Percentiles rank a stretch among this genome's conserved stretches.
phyloP scores from a whole-genome alignment of 1,284 basidiomycete species.

The Gymnopus androsaceus region DNA sequence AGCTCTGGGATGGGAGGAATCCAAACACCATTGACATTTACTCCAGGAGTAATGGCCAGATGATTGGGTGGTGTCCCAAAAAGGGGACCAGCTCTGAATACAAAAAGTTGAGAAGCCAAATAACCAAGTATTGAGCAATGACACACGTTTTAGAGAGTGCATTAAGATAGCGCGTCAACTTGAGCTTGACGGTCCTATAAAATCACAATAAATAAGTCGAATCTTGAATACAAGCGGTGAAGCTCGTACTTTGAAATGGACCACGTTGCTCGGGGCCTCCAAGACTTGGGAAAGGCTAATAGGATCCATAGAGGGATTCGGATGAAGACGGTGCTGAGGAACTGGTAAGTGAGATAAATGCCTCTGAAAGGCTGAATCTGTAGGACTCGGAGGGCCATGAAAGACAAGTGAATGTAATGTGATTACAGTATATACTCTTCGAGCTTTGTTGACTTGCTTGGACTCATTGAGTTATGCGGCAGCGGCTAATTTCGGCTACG shows the following conservation, averaged over 20 bases:
- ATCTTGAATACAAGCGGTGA: too few species aligned
- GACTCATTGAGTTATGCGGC: too few species aligned
- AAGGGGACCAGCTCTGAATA: slow-evolving; percentile 35
- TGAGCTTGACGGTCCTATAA: slow-evolving; percentile 36
- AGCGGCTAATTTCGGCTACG: too few species aligned
- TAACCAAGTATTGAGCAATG: background rate
- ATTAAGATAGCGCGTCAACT: slow-evolving; percentile 35
- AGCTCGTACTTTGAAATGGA: too few species aligned
- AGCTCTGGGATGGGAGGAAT: slow-evolving; percentile 47
- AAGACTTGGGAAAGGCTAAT: slow-evolving; percentile 30
- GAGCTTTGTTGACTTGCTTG: too few species aligned
- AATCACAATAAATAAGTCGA: too few species aligned
- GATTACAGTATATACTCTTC: too few species aligned
- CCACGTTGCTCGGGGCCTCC: too few species aligned
- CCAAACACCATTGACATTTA: slow-evolving; percentile 52
- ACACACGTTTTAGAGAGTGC: slow-evolving; percentile 28
- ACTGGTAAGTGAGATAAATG: slow-evolving; percentile 41
- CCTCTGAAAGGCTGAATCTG: slow-evolving; percentile 43
- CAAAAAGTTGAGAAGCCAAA: background rate
- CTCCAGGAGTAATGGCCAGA: slow-evolving; percentile 39
- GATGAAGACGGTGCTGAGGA: slow-evolving; percentile 43
- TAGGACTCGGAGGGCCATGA: slow-evolving; percentile 6
- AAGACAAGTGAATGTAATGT: background rate
- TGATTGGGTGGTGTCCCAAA: slow-evolving; percentile 37
- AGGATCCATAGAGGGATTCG: slow-evolving; percentile 51